Evolutionary conservation across 2,329 filamentous ascomycete genomes (phyloP).

Genomic region (Colletotrichum theobromicola): DNA sequence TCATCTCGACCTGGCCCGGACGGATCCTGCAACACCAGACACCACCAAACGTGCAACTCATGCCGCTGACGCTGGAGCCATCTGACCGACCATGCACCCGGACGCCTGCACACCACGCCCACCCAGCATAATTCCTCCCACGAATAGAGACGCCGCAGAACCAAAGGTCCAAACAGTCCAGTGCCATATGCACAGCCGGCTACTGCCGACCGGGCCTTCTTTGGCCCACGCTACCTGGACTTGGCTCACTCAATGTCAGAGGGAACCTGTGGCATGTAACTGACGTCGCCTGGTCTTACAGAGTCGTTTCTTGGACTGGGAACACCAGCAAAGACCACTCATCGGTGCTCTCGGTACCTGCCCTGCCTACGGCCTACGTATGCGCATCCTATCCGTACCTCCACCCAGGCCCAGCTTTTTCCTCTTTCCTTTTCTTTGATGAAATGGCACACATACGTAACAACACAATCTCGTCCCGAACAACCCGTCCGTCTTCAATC

Average conservation of each 20-base stretch:
- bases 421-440: conserved; percentile 4
- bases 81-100: conserved; percentile 4
- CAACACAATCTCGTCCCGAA: background rate
- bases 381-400: background rate
- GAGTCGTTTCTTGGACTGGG: background rate
- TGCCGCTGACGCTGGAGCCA: background rate
- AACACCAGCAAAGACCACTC: background rate
- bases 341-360: background rate
- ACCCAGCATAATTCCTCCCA: background rate
- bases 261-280: conserved; percentile 1
- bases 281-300: background rate
- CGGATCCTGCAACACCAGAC: background rate
- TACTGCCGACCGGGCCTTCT: conserved; percentile 10
- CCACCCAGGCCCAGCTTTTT: background rate
- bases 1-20: background rate
- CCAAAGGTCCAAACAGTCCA: too few species aligned
- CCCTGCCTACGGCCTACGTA: background rate
- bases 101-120: background rate
- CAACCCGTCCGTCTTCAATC: background rate
- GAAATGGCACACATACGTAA: background rate
- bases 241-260: background rate
- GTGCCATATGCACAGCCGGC: background rate
- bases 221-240: conserved; percentile 1
- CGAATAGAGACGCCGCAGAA: background rate
- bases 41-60: background rate